Base-by-base conservation (phyloP, 2,329 filamentous ascomycete species). In the Colletotrichum echinochloae region DNA sequence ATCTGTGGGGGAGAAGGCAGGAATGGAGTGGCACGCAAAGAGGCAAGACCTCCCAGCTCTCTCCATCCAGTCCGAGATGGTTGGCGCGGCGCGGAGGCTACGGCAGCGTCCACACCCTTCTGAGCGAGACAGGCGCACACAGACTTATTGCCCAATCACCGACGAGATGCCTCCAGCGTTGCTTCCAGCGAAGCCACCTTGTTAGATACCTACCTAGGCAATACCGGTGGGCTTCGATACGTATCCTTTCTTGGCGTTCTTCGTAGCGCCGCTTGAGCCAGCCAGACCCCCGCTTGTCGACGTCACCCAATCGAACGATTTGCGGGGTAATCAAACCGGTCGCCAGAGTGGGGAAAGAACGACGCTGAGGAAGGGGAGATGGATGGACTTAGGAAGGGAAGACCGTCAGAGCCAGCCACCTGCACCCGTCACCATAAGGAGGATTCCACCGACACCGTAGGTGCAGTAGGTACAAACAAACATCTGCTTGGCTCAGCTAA, bases 261-360 rank as follows among this genome's bases (percentile, higher is more conserved):
- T 20, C 8, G 11, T 52, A 59, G 61, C 26, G 65, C 39, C 23
- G 16, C 52, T 20, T 48, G 54, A 68, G 56, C 65, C 65, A 64
- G 65, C 52, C 37, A 55, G 46, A 62, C 60, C 69, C 69, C 60
- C 54, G 59, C 67, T 44, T 72, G 63, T 49, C 59, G 68, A 72
- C 71, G 71, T 72, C 71, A 72, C 67, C 70, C 52, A 72, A 60
- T 54, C 41, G 55, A 70, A 71, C 30, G 49, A 62, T 62, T 63
- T 72, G 71, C 71, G 71, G 71, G 71, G 71, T 71, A 72, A 68
- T 30, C 28, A 57, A 51, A 62, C 37, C 37, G 51, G 48, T 37
- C 59, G 48, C 64, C 57, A 66, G 44, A 67, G 59, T 35, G 35
- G 35, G 60, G 54, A 56, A 68, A 52, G 64, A 65, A 60, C 66